phyloP scores from a whole-genome alignment of 2,329 filamentous ascomycete species.

The Zarea fungicola region DNA sequence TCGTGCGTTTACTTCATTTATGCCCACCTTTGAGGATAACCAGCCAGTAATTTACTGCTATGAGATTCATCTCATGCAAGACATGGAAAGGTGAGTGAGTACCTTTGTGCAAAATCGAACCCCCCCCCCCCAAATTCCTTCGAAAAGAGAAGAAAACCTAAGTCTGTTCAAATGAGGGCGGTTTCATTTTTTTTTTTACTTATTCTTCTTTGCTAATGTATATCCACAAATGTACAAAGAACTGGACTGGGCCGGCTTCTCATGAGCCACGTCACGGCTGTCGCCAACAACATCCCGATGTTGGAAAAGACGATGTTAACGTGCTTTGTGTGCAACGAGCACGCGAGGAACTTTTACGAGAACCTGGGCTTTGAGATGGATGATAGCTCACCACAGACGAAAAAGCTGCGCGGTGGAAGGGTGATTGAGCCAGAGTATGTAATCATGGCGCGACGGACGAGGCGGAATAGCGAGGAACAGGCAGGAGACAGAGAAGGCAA shows the following conservation, averaged over 20 bases:
- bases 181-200: no score
- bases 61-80: constrained; percentile 63
- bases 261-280: constrained; percentile 48
- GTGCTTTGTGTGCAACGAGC: constrained; percentile 59
- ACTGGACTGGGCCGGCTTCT: constrained; percentile 58
- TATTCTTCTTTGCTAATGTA: no score
- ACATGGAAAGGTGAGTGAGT: constrained; percentile 46
- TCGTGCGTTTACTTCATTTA: constrained; percentile 58
- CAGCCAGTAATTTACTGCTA: constrained; percentile 70
- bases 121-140: not conserved
- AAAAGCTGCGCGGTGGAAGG: constrained; percentile 49
- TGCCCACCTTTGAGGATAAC: constrained; percentile 65
- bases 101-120: no score
- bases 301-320: constrained; percentile 69
- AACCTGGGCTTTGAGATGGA: constrained; percentile 54
- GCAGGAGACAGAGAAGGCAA: not conserved
- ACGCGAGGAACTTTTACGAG: constrained; percentile 56
- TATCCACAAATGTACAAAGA: no score
- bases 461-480: not conserved
- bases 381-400: constrained; percentile 48
- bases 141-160: not conserved
- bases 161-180: no score
- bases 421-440: constrained; percentile 52
- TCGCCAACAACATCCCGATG: constrained; percentile 48
- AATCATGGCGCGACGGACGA: constrained; percentile 43